Evolutionary conservation across 1,139 yeast genomes (phyloP), one percentile per base, ranked within the genome.

Genomic region (Geotrichum siamense): DNA sequence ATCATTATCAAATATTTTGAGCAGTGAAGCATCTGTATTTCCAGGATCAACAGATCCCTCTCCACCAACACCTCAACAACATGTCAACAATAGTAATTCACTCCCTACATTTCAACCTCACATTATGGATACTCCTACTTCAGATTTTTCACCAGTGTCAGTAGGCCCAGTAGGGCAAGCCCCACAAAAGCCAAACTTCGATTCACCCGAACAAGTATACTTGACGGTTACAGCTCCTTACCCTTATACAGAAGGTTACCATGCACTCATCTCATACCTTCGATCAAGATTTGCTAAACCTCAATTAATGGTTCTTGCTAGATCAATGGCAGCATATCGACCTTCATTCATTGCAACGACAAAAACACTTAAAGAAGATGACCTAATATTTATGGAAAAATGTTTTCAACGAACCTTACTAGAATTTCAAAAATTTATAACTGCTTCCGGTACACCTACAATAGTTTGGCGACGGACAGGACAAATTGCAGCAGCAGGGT

Each of bases 391-490:
- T 58, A 87, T 89, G 86, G 97, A 89, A 56, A 94, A 86, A 62
- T 85, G 96, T 55, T 87, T 86, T 64, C 96, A 89, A 60, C 66
- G 97, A 40, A 87, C 96, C 0, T 67, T 89, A 31, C 65, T 89
- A 38, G 94, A 93, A 49, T 87, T 86, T 60, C 91, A 86, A 52
- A 82, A 79, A 58, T 82, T 84, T 59, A 81, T 89, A 26, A 73
- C 78, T 20, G 76, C 82, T 20, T 79, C 87, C 36, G 96, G 96
- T 0, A 89, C 96, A 0, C 97, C 97, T 1, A 87, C 96, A 0
- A 77, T 89, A 26, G 91, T 87, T 12, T 89, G 96, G 96, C 69
- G 97, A 54, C 71, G 97, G 45, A 87, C 95, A 1, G 94, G 95
- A 5, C 96, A 89, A 59, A 84, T 89, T n/a, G 93, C 95, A 0